Percentiles rank a stretch among this genome's conserved stretches.
Conservation (phyloP, 169 alveolate species). For the Plasmodium inui region DNA sequence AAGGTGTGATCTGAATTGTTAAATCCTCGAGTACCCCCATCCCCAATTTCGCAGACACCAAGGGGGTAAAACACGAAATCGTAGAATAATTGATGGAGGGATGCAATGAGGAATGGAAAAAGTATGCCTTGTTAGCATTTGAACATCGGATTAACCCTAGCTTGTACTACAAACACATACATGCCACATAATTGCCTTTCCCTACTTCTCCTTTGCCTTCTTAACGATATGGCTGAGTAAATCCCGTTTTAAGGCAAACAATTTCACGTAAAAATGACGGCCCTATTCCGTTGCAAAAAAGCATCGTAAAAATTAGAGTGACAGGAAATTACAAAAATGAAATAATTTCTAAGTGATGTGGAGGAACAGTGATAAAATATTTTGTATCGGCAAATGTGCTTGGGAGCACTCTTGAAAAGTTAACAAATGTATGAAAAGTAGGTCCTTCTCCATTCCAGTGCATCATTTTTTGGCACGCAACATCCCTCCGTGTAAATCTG, state of each 20-base stretch:
- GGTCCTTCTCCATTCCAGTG: not conserved
- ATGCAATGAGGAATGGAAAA: not conserved
- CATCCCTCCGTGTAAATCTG: not conserved
- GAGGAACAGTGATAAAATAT: not conserved
- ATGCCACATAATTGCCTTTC: not conserved
- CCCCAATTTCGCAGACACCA: not conserved
- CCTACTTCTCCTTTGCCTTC: too few relatives aligned
- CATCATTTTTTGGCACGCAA: not conserved
- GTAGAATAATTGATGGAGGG: not conserved
- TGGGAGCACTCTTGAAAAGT: not conserved
- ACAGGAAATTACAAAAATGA: not conserved
- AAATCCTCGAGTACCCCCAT: not conserved
- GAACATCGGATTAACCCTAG: not conserved
- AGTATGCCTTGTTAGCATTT: not conserved
- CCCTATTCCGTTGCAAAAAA: not conserved
- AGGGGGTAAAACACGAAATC: not conserved
- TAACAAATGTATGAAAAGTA: not conserved
- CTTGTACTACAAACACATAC: not conserved
- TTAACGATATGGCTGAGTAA: not conserved
- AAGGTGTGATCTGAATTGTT: not conserved
- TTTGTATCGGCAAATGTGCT: not conserved
- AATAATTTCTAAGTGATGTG: too few relatives aligned
- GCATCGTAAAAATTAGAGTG: not conserved
- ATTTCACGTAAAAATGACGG: not conserved
- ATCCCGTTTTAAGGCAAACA: not conserved